A percentile compares a stretch with the other conserved stretches of the same genome.
Evolutionary conservation across 2,329 filamentous ascomycete species (phyloP).

Genomic region (Aspergillus tubingensis): DNA sequence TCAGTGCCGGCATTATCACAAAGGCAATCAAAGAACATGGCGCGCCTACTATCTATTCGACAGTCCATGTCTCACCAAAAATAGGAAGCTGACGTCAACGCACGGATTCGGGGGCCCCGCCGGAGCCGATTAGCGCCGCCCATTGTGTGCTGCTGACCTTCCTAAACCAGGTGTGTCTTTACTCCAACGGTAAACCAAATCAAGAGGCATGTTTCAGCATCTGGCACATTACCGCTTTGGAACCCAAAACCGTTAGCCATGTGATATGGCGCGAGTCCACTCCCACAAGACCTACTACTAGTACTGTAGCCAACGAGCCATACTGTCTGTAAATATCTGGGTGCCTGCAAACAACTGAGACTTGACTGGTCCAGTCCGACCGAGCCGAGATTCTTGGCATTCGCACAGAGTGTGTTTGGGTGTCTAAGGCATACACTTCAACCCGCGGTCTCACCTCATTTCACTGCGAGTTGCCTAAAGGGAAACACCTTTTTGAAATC

Average conservation of each 20-base stretch:
- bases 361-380: background rate
- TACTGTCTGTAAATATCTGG: too few relatives aligned
- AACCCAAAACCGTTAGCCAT: background rate
- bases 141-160: background rate
- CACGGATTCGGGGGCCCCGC: constrained; percentile 3
- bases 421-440: background rate
- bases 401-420: background rate
- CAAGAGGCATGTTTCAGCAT: background rate
- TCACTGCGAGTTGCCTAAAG: too few relatives aligned
- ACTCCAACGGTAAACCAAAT: background rate
- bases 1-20: background rate
- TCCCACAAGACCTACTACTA: too few relatives aligned
- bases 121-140: constrained; percentile 6
- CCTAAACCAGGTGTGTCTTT: background rate
- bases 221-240: background rate
- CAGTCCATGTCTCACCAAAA: constrained; percentile 14
- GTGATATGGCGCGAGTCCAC: background rate
- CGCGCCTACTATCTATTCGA: background rate
- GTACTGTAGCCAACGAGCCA: too few relatives aligned
- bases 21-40: background rate
- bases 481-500: too few relatives aligned
- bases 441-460: too few relatives aligned
- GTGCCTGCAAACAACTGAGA: background rate
- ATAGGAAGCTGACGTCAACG: constrained; percentile 16
- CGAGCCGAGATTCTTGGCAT: background rate